These are phyloP conservation scores for Schizosaccharomyces cryophilus DNA, from an alignment of 805 yeast species.

Conservation along the genomic window DNA sequence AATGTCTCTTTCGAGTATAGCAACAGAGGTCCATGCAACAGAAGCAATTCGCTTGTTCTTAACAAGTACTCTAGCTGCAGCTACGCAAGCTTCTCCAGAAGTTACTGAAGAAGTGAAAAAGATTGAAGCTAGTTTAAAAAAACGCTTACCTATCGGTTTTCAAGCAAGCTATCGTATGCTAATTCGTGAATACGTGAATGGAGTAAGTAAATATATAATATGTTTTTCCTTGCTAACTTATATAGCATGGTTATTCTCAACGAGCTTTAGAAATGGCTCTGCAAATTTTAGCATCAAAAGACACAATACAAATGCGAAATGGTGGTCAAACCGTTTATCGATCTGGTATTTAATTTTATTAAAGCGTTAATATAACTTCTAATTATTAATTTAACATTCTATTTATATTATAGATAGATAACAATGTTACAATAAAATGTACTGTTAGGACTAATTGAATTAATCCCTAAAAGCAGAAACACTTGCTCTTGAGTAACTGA, in stretches of 20 bases:
- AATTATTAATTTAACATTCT: too few relatives aligned
- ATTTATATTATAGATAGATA: too few relatives aligned
- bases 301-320: slow-evolving; percentile 64
- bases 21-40: slow-evolving; percentile 70
- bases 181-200: slow-evolving; percentile 39
- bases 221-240: neutral
- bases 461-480: neutral
- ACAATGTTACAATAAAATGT: neutral
- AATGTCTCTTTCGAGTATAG: slow-evolving; percentile 56
- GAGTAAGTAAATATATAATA: neutral
- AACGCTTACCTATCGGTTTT: slow-evolving; percentile 91
- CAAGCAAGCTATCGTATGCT: slow-evolving; percentile 70
- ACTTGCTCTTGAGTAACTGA: neutral
- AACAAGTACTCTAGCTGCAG: slow-evolving; percentile 96
- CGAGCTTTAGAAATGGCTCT: slow-evolving; percentile 66
- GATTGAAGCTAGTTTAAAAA: slow-evolving; percentile 64
- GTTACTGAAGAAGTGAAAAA: slow-evolving; percentile 43
- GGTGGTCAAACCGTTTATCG: slow-evolving; percentile 66
- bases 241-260: slow-evolving; percentile 23
- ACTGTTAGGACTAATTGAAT: neutral
- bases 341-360: slow-evolving; percentile 28
- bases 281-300: slow-evolving; percentile 59
- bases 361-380: neutral
- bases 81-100: slow-evolving; percentile 28
- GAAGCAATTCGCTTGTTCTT: slow-evolving; percentile 85